phyloP scores from a whole-genome alignment of 805 yeast species.

The Teunomyces lycoperdinae region DNA sequence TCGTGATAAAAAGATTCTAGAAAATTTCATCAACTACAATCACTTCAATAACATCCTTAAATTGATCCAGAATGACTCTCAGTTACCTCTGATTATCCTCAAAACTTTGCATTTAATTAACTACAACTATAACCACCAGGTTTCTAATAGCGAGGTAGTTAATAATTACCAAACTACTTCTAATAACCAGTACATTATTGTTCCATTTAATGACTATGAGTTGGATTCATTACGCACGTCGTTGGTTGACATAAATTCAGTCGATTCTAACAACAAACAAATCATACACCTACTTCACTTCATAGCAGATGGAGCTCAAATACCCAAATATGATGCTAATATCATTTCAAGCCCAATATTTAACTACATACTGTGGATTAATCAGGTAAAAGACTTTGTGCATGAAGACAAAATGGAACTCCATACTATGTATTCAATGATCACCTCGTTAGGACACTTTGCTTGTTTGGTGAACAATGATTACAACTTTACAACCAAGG shows the following conservation, averaged over 20 bases:
- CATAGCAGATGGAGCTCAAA: background rate
- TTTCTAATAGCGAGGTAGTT: conserved; percentile 7
- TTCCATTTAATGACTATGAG: conserved; percentile 18
- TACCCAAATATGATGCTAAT: background rate
- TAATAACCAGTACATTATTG: conserved; percentile 8
- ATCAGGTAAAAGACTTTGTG: conserved; percentile 12
- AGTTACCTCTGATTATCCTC: conserved; percentile 14
- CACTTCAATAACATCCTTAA: conserved; percentile 13
- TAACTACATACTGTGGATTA: conserved; percentile 20
- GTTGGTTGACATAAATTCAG: background rate
- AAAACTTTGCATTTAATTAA: conserved; percentile 23
- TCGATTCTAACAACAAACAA: conserved; percentile 3
- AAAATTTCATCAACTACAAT: conserved; percentile 18
- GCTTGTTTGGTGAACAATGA: conserved; percentile 43
- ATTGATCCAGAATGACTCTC: background rate
- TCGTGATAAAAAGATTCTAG: conserved; percentile 14
- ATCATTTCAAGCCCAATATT: conserved; percentile 5
- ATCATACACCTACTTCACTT: background rate
- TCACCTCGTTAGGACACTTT: conserved; percentile 40
- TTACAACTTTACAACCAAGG: conserved; percentile 24
- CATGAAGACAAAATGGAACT: conserved; percentile 9
- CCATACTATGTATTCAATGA: conserved; percentile 22
- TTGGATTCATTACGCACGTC: conserved; percentile 14
- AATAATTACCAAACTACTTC: conserved; percentile 10
- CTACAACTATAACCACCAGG: conserved; percentile 13